A percentile compares a stretch with the other conserved stretches of the same genome.
Conservation (phyloP, 1,139 yeast species). For the Scheffersomyces stambukii region DNA sequence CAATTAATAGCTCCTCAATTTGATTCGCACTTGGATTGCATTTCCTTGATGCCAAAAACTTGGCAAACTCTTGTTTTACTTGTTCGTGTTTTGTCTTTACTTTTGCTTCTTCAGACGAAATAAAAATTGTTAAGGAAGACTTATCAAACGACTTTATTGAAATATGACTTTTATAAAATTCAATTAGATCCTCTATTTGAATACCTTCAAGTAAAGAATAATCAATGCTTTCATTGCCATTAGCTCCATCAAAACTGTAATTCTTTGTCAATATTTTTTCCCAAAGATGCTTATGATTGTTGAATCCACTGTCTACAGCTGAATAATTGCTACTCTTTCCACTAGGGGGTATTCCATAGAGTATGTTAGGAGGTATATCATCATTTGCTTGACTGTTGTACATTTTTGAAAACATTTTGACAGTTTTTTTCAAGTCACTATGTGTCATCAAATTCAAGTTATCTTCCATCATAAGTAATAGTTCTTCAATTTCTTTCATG, state of each 20-base stretch:
- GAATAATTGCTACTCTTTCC: constrained; percentile 24
- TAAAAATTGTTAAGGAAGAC: constrained; percentile 17
- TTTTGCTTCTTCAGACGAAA: constrained; percentile 7
- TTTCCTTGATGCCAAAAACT: constrained; percentile 3
- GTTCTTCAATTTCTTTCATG: constrained; percentile 43
- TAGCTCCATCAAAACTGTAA: constrained; percentile 28
- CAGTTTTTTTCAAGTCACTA: constrained; percentile 27
- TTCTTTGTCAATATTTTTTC: constrained; percentile 45
- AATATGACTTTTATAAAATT: constrained; percentile 27
- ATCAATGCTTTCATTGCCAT: constrained; percentile 35
- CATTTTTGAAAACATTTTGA: constrained; percentile 32
- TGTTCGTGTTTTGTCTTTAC: constrained; percentile 3
- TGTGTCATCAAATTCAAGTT: constrained; percentile 20
- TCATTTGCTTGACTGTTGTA: constrained; percentile 5
- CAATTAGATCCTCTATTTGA: constrained; percentile 22
- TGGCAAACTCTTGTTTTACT: constrained; percentile 3
- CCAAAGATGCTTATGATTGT: constrained; percentile 42
- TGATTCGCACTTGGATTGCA: constrained; percentile 7
- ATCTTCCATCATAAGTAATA: constrained; percentile 34
- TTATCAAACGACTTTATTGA: constrained; percentile 33
- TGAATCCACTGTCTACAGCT: constrained; percentile 14
- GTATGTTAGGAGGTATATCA: constrained; percentile 16
- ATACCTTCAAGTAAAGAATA: constrained; percentile 22
- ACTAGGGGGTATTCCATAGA: constrained; percentile 19
- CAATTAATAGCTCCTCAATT: constrained; percentile 4